A percentile compares a stretch with the other conserved stretches of the same genome.
phyloP scores from a whole-genome alignment of 2,329 filamentous ascomycete species.

The Endoconidiophora laricicola region DNA sequence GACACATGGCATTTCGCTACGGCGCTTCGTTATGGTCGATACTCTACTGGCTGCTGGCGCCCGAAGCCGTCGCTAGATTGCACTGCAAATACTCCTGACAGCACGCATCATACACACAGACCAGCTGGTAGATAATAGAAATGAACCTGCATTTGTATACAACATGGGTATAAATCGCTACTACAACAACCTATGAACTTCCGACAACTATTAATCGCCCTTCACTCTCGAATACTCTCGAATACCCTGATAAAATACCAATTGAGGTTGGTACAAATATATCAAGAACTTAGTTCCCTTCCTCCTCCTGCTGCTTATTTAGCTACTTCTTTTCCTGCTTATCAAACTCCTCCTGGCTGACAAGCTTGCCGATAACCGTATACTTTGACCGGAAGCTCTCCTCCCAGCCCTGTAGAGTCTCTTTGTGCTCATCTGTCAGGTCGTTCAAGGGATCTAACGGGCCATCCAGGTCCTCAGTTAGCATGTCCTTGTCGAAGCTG shows the following conservation, averaged over 20 bases:
- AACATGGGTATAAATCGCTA: too few species aligned
- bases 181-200: too few species aligned
- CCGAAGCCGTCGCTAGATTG: too few species aligned
- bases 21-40: too few species aligned
- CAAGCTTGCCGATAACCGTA: slow-evolving; percentile 75
- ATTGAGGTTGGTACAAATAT: background rate
- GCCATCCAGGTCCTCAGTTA: slow-evolving; percentile 77
- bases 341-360: slow-evolving; percentile 32
- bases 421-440: slow-evolving; percentile 57
- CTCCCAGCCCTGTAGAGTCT: slow-evolving; percentile 80
- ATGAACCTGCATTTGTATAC: too few species aligned
- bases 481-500: slow-evolving; percentile 88
- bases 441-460: slow-evolving; percentile 63
- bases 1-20: too few species aligned
- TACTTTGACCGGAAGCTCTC: slow-evolving; percentile 90
- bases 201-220: too few species aligned
- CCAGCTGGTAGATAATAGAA: too few species aligned
- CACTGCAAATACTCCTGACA: too few species aligned
- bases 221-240: background rate
- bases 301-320: background rate
- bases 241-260: background rate
- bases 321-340: slow-evolving; percentile 16
- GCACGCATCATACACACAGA: too few species aligned
- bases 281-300: background rate
- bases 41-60: too few species aligned